phyloP scores from a whole-genome alignment of 2,329 filamentous ascomycete species.

The Fusarium globosum region DNA sequence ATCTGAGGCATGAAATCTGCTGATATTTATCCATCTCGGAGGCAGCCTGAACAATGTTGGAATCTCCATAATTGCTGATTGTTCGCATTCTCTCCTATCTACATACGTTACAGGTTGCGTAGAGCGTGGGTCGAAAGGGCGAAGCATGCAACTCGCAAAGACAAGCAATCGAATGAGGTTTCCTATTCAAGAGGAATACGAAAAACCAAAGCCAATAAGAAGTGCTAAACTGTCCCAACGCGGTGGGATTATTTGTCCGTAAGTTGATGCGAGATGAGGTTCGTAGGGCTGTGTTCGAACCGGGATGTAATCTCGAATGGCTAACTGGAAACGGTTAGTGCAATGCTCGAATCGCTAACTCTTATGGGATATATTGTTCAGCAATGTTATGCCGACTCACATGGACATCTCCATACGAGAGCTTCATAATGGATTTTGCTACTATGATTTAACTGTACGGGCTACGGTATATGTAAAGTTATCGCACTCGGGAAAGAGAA shows the following conservation, averaged over 20 bases:
- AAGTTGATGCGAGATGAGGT: constrained; percentile 12
- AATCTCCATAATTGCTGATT: background rate
- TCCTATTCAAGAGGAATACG: constrained; percentile 20
- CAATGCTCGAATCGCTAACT: constrained; percentile 9
- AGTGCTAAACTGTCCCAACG: background rate
- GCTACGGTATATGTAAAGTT: too few relatives aligned
- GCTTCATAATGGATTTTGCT: background rate
- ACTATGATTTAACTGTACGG: background rate
- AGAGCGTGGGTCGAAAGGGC: background rate
- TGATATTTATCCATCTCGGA: constrained; percentile 20
- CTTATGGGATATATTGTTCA: background rate
- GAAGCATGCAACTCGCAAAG: background rate
- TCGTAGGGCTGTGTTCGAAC: constrained; percentile 35
- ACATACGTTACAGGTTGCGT: background rate
- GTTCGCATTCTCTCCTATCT: background rate
- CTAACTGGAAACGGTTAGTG: constrained; percentile 8
- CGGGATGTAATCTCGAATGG: constrained; percentile 28
- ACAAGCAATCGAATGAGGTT: constrained; percentile 35
- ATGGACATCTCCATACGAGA: background rate
- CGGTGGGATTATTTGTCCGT: constrained; percentile 16
- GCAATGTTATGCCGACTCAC: background rate
- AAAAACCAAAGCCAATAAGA: constrained; percentile 12
- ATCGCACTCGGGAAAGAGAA: background rate
- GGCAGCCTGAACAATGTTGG: background rate
- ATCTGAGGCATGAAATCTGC: background rate